Evolutionary conservation across 805 yeast species (phyloP), one percentile per base, ranked within the genome.

Genomic region (Saccharomyces jurei): DNA sequence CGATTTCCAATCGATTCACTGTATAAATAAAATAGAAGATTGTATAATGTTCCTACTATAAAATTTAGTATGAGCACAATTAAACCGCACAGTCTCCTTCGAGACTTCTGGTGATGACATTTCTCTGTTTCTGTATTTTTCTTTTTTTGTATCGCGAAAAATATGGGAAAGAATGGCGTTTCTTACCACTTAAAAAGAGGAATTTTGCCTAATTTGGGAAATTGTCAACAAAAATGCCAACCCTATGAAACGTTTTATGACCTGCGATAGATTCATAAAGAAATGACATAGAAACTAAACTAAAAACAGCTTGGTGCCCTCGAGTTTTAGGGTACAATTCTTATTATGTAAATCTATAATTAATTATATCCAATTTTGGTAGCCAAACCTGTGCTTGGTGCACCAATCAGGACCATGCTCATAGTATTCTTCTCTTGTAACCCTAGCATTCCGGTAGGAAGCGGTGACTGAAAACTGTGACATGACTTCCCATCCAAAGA

Each of bases 341-440:
- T n/a, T 48, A 41, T 41, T 36, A 36, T 36, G 44, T 36, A 36
- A 36, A 9, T 36, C 13, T 36, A 22, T 36, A 22, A 22, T 22
- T n/a, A 9, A 22, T 50, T 49, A 66, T 31, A 68, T 59, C 71
- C 71, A 69, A 41, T 67, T 66, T 52, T 74, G 76, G 55, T 69
- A 75, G 2, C 78, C 77, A 58, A 75, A 75, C 50, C 78, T 67
- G 50, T 70, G 65, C 52, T 69, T 71, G 13, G 72, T 68, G n/a
- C 71, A 64, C 78, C 78, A 75, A 25, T 74, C 77, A 0, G 66
- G 56, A 0, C 99, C 99, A 64, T 88, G 85, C 68, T 94, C 99
- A 59, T 81, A 77, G 63, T 90, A 94, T 51, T 94, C 98, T 54
- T 82, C 81, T 56, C 84, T 81, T 0, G 95, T 78, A 6, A 94